Evolutionary conservation across 2,329 filamentous ascomycete genomes (phyloP).

Genomic region (Fusarium torreyae): DNA sequence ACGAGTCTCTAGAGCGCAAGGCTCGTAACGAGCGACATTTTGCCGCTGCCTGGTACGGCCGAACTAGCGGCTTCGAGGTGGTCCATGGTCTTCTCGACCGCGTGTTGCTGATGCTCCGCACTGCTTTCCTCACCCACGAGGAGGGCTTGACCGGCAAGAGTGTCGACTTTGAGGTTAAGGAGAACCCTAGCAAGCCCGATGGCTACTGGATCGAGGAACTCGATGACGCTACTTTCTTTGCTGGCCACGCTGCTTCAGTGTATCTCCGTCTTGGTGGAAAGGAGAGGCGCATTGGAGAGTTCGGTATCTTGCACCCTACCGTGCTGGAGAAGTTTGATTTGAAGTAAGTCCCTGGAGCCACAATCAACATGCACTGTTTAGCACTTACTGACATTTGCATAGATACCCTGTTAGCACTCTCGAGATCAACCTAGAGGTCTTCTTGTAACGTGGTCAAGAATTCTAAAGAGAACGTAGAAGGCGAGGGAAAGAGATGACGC

Average conservation of each 20-base stretch:
- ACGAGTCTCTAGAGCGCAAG: conserved; percentile 84
- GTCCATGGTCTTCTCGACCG: conserved; percentile 96
- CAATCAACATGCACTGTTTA: background rate
- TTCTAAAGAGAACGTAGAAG: conserved; percentile 32
- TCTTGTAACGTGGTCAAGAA: conserved; percentile 72
- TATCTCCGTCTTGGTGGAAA: conserved; percentile 82
- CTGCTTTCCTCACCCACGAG: conserved; percentile 82
- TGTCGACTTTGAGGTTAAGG: conserved; percentile 67
- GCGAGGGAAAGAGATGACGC: conserved; percentile 19
- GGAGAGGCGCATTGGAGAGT: conserved; percentile 84
- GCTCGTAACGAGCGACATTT: conserved; percentile 95
- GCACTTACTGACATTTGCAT: conserved; percentile 40
- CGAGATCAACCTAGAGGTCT: conserved; percentile 94
- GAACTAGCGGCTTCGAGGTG: conserved; percentile 93
- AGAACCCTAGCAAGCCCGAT: conserved; percentile 71
- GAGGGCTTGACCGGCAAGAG: conserved; percentile 72
- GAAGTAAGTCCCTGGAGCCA: conserved; percentile 67
- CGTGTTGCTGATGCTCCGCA: conserved; percentile 91
- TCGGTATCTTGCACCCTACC: conserved; percentile 93
- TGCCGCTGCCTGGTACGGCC: conserved; percentile 95
- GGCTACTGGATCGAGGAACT: conserved; percentile 97
- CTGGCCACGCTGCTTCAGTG: conserved; percentile 89
- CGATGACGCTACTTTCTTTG: conserved; percentile 91
- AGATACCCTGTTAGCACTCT: conserved; percentile 93
- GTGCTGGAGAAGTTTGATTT: conserved; percentile 96